Evolutionary conservation across 2,329 filamentous ascomycete species (phyloP).

Genomic region (Celoporthe dispersa): DNA sequence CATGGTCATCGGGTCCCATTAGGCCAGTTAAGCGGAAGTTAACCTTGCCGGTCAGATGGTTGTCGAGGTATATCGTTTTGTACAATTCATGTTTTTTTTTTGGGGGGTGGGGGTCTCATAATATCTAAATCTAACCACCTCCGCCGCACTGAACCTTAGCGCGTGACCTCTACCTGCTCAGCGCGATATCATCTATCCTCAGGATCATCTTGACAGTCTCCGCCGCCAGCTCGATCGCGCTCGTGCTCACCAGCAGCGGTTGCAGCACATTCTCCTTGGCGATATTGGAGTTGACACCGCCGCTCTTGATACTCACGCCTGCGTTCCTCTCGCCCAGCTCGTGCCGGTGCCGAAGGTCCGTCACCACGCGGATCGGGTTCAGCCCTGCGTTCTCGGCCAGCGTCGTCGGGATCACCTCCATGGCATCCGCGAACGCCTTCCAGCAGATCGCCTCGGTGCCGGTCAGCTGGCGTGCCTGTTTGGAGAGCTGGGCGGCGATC

Average conservation of each 20-base stretch:
- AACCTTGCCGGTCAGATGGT: neutral
- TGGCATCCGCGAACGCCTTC: constrained; percentile 97
- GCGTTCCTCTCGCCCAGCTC: constrained; percentile 95
- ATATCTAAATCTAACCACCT: neutral
- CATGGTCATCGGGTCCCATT: neutral
- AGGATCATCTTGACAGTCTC: constrained; percentile 97
- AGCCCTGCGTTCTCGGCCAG: constrained; percentile 96
- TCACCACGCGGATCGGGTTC: constrained; percentile 99
- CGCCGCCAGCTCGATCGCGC: constrained; percentile 92
- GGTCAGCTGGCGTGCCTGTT: constrained; percentile 79
- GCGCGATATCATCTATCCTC: constrained; percentile 69
- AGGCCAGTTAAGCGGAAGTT: neutral
- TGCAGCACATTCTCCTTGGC: constrained; percentile 96
- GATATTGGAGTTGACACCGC: constrained; percentile 96
- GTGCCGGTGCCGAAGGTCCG: constrained; percentile 90
- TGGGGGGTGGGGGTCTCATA: constrained; percentile 9
- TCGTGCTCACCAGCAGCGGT: constrained; percentile 94
- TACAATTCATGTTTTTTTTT: constrained; percentile 11
- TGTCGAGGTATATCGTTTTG: neutral
- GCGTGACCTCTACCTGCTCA: constrained; percentile 55
- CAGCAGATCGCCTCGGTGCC: constrained; percentile 98
- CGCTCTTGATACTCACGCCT: constrained; percentile 96
- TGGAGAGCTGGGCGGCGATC: constrained; percentile 84
- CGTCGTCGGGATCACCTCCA: constrained; percentile 96
- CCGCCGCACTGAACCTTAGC: neutral